Conservation (phyloP, 768 basidiomycete species). For the Kwoniella sp. region DNA sequence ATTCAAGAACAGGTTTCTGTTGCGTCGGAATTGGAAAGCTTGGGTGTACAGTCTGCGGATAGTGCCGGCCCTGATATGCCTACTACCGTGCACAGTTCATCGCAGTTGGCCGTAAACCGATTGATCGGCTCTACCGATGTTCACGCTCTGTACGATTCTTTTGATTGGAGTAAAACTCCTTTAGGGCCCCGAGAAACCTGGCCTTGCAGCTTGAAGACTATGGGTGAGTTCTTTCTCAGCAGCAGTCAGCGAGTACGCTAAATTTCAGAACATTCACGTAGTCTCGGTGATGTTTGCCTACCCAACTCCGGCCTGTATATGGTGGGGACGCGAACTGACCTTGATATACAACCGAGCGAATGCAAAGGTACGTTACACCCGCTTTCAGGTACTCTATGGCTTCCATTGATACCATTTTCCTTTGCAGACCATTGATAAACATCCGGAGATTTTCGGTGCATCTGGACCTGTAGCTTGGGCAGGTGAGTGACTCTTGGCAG, state of each 20-base stretch:
- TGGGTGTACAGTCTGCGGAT: no score
- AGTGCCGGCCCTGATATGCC: no score
- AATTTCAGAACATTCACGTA: background rate
- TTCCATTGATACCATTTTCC: background rate
- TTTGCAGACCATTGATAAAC: no score
- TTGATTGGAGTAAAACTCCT: constrained; percentile 50
- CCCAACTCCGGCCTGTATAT: constrained; percentile 45
- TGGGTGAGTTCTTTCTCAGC: constrained; percentile 23
- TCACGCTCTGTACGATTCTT: constrained; percentile 35
- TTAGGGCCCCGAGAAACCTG: constrained; percentile 46
- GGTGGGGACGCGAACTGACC: constrained; percentile 50
- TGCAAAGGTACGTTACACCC: constrained; percentile 27
- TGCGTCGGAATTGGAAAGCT: no score
- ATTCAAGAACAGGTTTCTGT: no score
- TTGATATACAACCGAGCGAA: constrained; percentile 50
- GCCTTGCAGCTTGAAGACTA: constrained; percentile 48
- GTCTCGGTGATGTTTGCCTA: constrained; percentile 25
- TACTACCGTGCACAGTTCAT: no score
- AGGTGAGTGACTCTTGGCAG: constrained; percentile 17
- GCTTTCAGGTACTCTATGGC: no score
- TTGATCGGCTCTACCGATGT: constrained; percentile 24
- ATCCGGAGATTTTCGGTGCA: constrained; percentile 36
- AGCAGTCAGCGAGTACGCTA: background rate
- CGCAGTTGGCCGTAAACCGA: background rate
- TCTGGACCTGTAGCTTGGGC: constrained; percentile 45